Evolutionary conservation across 139 green algal species (phyloP).

Genomic region (Yamagishiella unicocca): DNA sequence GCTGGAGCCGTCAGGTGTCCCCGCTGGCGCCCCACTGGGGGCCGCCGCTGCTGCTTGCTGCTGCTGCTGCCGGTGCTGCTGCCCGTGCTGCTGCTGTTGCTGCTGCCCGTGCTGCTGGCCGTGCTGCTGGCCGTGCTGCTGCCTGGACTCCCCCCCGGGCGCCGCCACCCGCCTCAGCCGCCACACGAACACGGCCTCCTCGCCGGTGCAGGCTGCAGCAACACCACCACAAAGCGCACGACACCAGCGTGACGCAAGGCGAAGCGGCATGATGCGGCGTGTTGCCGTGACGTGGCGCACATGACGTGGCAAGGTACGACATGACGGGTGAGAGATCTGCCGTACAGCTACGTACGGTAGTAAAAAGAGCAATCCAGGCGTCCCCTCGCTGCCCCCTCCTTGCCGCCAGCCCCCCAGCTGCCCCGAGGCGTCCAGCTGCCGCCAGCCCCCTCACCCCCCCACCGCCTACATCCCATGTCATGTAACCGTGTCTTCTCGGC

Average conservation of each 20-base stretch:
- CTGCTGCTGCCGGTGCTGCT: not conserved
- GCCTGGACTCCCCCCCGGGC: not conserved
- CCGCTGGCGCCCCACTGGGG: not conserved
- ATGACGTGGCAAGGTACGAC: too few species aligned
- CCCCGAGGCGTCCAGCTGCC: too few species aligned
- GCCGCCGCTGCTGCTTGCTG: not conserved
- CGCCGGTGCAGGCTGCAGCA: constrained; percentile 49
- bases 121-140: not conserved
- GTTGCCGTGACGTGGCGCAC: too few species aligned
- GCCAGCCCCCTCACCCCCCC: not conserved
- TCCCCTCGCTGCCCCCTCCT: too few species aligned
- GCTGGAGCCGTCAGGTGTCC: not conserved
- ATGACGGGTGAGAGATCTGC: too few species aligned
- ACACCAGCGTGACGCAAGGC: too few species aligned
- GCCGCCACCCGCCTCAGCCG: constrained; percentile 7
- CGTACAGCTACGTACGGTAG: too few species aligned
- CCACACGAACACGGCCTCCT: constrained; percentile 67
- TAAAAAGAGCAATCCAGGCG: too few species aligned
- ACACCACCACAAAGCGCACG: too few species aligned
- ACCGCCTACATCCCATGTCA: not conserved
- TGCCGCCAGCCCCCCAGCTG: too few species aligned
- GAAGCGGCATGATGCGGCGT: too few species aligned
- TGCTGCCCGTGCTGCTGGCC: not conserved
- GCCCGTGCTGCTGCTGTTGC: not conserved
- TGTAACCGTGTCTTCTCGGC: too few species aligned